phyloP scores from a whole-genome alignment of 208 protist species.

The Trypanosoma vivax region DNA sequence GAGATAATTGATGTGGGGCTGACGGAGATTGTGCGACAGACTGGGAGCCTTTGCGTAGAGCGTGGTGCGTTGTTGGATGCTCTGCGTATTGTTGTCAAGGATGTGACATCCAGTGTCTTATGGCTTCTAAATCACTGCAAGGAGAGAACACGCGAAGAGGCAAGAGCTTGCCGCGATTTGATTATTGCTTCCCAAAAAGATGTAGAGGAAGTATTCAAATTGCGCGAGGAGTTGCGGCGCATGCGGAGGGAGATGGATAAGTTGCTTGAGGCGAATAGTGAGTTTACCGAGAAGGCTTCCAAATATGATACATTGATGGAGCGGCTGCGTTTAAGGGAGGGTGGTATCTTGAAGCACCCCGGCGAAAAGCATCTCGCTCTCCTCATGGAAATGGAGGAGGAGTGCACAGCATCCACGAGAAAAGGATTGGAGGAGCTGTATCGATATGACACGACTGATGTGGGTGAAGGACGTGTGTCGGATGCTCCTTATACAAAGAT shows the following conservation, averaged over 20 bases:
- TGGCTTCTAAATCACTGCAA: slow-evolving; percentile 64
- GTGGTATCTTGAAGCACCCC: slow-evolving; percentile 41
- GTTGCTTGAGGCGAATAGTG: slow-evolving; percentile 22
- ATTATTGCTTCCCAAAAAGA: slow-evolving; percentile 9
- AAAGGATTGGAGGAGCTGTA: slow-evolving; percentile 50
- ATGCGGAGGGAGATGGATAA: slow-evolving; percentile 8
- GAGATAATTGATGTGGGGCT: slow-evolving; percentile 67
- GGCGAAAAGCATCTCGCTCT: slow-evolving; percentile 52
- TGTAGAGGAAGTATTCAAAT: slow-evolving; percentile 20
- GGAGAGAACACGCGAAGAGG: slow-evolving; percentile 37
- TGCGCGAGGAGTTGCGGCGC: slow-evolving; percentile 23
- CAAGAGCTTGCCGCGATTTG: slow-evolving; percentile 19
- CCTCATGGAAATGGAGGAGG: slow-evolving; percentile 66
- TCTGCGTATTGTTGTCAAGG: slow-evolving; percentile 59
- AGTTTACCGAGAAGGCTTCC: slow-evolving; percentile 46
- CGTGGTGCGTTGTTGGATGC: slow-evolving; percentile 74
- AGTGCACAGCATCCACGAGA: slow-evolving; percentile 38
- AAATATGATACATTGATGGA: slow-evolving; percentile 69
- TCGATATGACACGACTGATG: neutral
- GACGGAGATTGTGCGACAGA: slow-evolving; percentile 71
- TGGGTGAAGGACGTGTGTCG: slow-evolving; percentile 2
- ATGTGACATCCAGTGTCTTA: slow-evolving; percentile 52
- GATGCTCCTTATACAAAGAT: slow-evolving; percentile 37
- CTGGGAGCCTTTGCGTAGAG: slow-evolving; percentile 54
- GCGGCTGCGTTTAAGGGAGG: slow-evolving; percentile 46